Base-by-base conservation (phyloP, 176 grass and related monocot genomes). In the Ampelocalamus luodianensis region DNA sequence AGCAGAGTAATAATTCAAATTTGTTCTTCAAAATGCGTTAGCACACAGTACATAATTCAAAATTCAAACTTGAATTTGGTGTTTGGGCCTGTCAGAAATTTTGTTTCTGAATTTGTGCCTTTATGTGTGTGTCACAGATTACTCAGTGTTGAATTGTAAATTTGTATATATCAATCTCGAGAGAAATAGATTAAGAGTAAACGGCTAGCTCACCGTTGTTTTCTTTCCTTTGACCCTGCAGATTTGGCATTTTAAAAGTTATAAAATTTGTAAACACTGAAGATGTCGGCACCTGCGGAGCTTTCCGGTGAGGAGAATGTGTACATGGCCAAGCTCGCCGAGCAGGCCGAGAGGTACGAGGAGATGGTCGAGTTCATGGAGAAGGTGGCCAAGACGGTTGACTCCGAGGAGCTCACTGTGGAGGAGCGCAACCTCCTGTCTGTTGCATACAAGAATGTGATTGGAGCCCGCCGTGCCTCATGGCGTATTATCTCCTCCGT, bases 281-380 rank as follows among this genome's bases (percentile, higher is more conserved):
- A 91, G 82, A 96, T 96, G 91, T 82, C 91, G 85, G 76, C 87
- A 24, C 65, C 89, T 62, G 77, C 78, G 10, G 94, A 96, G 76
- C 79, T 88, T 68, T 92, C 92, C 40, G 88, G 92, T 32, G 94
- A 97, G 38, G 88, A 97, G 65, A 93, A 90, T 80, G 90, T 97
- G 32, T 97, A 97, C 88, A 91, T 97, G 85, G 92, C 94, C 38
- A 97, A 97, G 77, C 90, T 97, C 14, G 92, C 94, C 0, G 92
- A 94, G 86, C 92, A 97, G 71, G 92, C 94, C 22, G 92, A 94
- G 83, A 87, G 94, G 84, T 92, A 97, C 13, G 94, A 97, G 86
- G 94, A 97, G 80, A 97, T 97, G 94, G 94, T 93, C 0, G 90
- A 93, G 63, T 97, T 92, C 86, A 97, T 97, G 94, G 94, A 97